Evolutionary conservation across 2,329 filamentous ascomycete species (phyloP), one percentile per base, ranked within the genome.

Genomic region (Lachnellula cervina): DNA sequence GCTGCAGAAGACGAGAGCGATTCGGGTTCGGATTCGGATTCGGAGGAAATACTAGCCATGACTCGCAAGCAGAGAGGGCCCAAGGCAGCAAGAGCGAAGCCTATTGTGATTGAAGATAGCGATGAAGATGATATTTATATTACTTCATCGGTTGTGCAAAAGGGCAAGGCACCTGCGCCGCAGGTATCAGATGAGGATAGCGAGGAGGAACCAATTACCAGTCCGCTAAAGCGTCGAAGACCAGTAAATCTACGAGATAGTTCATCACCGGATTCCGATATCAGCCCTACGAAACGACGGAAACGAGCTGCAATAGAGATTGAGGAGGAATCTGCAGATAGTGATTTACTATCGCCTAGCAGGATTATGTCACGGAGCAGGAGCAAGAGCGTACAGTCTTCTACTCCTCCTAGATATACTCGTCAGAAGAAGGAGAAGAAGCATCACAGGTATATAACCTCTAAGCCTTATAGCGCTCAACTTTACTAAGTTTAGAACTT

Each of bases 391-490:
- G 35, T 25, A n/a, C n/a, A n/a, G 25, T 46, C 49, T 28, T 2
- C 23, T 13, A 38, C 28, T 21, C 25, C 35, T 28, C 44, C 56
- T 32, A 59, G 61, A 16, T 23, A 49, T 19, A 65, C 63, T 19
- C 56, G 66, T 43, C 60, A 65, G 34, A 50, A 60, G 25, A 63
- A 46, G 17, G 54, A 23, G 5, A 58, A 48, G 16, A 61, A 51
- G 35, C 56, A 49, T n/a, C 67, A 72, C 55, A 69, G 73, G 4
- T 71, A 70, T 1, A 9, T 9, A 32, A 28, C 28, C 7, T 32
- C 28, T 32, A 32, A 32, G 28, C 28, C 8, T 32, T 32, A 9
- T 32, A 32, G n/a, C n/a, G n/a, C n/a, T n/a, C 25, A 28, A 8
- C 9, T 11, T 11, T 11, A 32, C 28, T 32, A 9, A 32, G 9